Evolutionary conservation across 2,329 filamentous ascomycete genomes (phyloP).

Genomic region (Thielaviopsis punctulata): DNA sequence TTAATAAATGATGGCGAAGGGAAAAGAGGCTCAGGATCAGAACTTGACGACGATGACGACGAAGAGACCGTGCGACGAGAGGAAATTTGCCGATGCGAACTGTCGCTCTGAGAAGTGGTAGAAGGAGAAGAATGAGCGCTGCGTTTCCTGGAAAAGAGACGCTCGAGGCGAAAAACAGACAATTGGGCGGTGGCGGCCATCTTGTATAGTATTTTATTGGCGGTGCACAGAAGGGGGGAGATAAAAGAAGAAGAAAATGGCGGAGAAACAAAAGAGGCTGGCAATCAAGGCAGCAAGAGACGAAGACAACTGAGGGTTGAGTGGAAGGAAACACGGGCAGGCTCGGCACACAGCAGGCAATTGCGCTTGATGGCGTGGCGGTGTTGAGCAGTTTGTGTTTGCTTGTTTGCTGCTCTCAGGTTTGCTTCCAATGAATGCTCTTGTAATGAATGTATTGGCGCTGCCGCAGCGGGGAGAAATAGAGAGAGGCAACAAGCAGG

Average conservation of each 20-base stretch:
- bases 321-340: neutral
- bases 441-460: no score
- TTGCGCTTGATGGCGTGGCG: neutral
- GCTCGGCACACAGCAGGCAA: neutral
- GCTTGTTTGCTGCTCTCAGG: no score
- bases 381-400: neutral
- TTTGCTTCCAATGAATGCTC: no score
- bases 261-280: neutral
- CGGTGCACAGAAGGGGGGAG: neutral
- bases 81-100: neutral
- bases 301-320: neutral
- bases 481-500: neutral
- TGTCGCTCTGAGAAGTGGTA: neutral
- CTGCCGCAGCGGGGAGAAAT: neutral
- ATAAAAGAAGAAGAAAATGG: neutral
- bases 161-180: constrained; percentile 25
- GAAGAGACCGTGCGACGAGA: no score
- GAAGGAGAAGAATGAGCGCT: constrained; percentile 16
- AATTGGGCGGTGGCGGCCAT: constrained; percentile 3
- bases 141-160: constrained; percentile 31
- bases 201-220: neutral
- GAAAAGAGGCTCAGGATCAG: constrained; percentile 22
- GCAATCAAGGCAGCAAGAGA: neutral
- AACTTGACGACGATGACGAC: neutral
- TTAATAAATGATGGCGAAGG: constrained; percentile 38